phyloP scores from a whole-genome alignment of 257 asterid species.

The Solanum peruvianum region DNA sequence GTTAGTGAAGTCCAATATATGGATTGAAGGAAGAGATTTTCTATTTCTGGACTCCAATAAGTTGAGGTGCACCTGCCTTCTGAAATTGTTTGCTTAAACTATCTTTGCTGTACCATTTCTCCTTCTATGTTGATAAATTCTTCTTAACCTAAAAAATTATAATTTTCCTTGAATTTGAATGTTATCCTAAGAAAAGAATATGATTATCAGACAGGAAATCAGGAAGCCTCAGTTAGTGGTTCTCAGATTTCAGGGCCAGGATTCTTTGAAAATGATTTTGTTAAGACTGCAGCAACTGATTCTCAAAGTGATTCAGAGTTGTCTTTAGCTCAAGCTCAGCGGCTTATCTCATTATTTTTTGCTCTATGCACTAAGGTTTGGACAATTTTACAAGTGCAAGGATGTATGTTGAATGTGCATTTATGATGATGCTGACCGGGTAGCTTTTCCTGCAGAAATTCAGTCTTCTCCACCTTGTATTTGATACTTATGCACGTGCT shows the following conservation, averaged over 20 bases:
- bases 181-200: not conserved
- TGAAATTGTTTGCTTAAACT: not conserved
- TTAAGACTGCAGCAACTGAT: slow-evolving; percentile 32
- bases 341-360: slow-evolving; percentile 65
- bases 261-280: slow-evolving; percentile 32
- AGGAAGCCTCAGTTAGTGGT: slow-evolving; percentile 71
- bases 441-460: slow-evolving; percentile 55
- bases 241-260: slow-evolving; percentile 74
- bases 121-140: not conserved
- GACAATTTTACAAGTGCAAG: not conserved
- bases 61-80: not conserved
- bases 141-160: not conserved
- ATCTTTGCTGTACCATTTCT: not conserved
- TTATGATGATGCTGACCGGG: not conserved
- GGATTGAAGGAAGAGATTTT: not conserved
- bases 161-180: not conserved
- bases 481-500: slow-evolving; percentile 52
- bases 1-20: not conserved
- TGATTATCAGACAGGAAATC: slow-evolving; percentile 50
- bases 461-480: slow-evolving; percentile 67
- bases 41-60: not conserved
- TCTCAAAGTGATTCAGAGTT: slow-evolving; percentile 37
- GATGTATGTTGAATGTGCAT: not conserved
- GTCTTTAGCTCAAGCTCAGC: slow-evolving; percentile 52
- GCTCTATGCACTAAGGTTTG: slow-evolving; percentile 82